A percentile compares a stretch with the other conserved stretches of the same genome.
These are phyloP conservation scores for Populus simonii DNA, from an alignment of 345 rosid species.

Conservation along the genomic window DNA sequence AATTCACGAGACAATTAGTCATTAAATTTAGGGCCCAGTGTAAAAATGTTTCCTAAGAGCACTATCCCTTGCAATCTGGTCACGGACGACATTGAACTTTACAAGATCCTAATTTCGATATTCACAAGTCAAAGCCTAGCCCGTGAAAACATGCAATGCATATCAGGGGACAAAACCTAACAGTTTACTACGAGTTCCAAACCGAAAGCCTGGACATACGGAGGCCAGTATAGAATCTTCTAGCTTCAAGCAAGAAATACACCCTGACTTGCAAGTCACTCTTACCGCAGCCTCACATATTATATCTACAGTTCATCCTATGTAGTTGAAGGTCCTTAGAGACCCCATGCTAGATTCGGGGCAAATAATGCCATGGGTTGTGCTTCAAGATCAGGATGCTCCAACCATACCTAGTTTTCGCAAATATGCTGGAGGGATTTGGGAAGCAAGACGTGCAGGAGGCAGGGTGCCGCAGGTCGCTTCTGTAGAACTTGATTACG, in stretches of 20 bases:
- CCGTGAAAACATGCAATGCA: constrained; percentile 28
- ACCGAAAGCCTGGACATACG: background rate
- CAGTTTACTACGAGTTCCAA: constrained; percentile 4
- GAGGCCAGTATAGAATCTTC: background rate
- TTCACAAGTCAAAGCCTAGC: constrained; percentile 21
- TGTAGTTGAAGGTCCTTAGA: background rate
- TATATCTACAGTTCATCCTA: background rate
- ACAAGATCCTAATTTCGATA: constrained; percentile 24
- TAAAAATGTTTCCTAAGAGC: constrained; percentile 3
- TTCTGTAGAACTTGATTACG: background rate
- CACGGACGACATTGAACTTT: constrained; percentile 21
- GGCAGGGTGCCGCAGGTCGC: background rate
- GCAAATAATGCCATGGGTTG: too few species aligned
- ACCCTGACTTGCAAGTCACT: background rate
- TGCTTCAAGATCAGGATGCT: background rate
- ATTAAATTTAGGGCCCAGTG: constrained; percentile 16
- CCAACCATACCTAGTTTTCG: background rate
- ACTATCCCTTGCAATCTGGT: constrained; percentile 9
- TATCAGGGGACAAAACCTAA: constrained; percentile 17
- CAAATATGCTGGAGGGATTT: background rate
- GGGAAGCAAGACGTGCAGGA: background rate
- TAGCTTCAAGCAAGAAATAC: background rate
- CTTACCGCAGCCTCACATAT: background rate
- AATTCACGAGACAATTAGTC: constrained; percentile 10
- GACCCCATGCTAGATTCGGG: background rate